A percentile compares a stretch with the other conserved stretches of the same genome.
These are phyloP conservation scores for Takakia lepidozioides DNA, from an alignment of 225 moss, liverwort and hornwort genomes.

Conservation along the genomic window DNA sequence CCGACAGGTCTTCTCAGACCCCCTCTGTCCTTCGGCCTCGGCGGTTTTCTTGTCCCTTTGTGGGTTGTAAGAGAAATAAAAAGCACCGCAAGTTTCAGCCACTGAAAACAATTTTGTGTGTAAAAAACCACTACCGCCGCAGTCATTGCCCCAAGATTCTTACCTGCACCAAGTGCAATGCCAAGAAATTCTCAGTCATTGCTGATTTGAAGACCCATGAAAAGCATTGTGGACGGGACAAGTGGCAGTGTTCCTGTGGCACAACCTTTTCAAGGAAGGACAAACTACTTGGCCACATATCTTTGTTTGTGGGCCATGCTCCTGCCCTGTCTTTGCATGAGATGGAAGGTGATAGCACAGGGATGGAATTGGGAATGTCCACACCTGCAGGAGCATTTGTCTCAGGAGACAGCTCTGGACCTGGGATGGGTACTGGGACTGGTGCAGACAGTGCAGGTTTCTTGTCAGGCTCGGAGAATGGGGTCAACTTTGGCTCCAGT, in stretches of 20 bases:
- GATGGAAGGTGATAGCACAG: conserved; percentile 21
- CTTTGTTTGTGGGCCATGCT: conserved; percentile 71
- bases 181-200: conserved; percentile 89
- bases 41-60: conserved; percentile 77
- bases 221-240: conserved; percentile 94
- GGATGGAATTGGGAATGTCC: conserved; percentile 30
- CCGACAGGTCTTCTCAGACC: conserved; percentile 54
- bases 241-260: conserved; percentile 95
- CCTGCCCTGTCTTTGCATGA: conserved; percentile 66
- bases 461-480: conserved; percentile 38
- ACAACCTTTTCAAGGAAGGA: conserved; percentile 94
- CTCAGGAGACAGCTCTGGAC: conserved; percentile 24
- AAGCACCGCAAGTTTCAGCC: conserved; percentile 94
- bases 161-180: conserved; percentile 77
- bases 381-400: conserved; percentile 28
- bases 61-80: conserved; percentile 92
- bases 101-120: conserved; percentile 88
- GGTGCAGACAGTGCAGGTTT: no score
- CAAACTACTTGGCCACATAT: conserved; percentile 79
- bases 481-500: conserved; percentile 11
- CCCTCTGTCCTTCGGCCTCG: conserved; percentile 24
- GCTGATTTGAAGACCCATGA: conserved; percentile 96
- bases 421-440: no score
- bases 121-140: conserved; percentile 95
- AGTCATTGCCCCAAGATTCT: conserved; percentile 88